Conservation (phyloP, 2,329 filamentous ascomycete species). For the Dryadomyces quercivorus region DNA sequence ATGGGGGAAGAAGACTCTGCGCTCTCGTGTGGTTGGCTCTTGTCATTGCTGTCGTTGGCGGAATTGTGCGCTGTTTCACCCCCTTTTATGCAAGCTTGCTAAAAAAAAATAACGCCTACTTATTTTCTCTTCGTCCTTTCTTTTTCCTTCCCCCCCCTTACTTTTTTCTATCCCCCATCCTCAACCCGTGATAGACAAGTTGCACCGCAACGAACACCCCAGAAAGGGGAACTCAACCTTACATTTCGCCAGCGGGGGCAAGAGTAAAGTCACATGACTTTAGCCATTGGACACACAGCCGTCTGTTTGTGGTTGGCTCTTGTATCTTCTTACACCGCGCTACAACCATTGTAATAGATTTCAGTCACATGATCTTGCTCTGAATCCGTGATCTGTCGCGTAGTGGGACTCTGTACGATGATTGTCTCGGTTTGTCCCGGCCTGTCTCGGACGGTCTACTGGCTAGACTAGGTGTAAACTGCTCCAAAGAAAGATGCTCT, state of each 20-base stretch:
- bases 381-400: neutral
- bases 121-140: neutral
- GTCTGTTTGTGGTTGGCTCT: neutral
- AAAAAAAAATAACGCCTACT: neutral
- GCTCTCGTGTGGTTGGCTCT: neutral
- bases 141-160: neutral
- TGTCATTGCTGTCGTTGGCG: neutral
- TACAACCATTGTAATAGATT: conserved; percentile 1
- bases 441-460: too few species aligned
- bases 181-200: too few species aligned
- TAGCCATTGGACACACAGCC: neutral
- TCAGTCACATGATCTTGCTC: neutral
- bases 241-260: neutral
- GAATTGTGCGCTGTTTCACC: neutral
- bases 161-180: too few species aligned
- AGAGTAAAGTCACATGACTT: neutral
- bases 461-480: too few species aligned
- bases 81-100: neutral
- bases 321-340: neutral
- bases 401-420: too few species aligned
- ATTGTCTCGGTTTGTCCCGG: too few species aligned
- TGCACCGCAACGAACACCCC: too few species aligned
- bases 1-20: neutral
- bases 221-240: too few species aligned
- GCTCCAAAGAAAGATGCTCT: too few species aligned